Evolutionary conservation across 768 basidiomycete species (phyloP).

Genomic region (Gloeostereum incarnatum): DNA sequence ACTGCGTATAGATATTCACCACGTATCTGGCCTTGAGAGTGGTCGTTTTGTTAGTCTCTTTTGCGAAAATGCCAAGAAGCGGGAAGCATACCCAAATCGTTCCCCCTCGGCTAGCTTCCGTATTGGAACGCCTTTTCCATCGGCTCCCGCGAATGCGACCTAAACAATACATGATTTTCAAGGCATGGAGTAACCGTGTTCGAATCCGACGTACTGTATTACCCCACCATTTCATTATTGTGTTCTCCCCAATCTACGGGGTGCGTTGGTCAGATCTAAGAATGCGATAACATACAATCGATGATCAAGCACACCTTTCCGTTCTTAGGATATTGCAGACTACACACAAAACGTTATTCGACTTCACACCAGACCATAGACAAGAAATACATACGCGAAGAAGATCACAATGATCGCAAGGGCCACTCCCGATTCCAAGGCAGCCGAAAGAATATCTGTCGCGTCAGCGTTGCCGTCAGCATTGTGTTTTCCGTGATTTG

Average conservation of each 20-base stretch:
- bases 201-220: conserved; percentile 4
- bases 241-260: conserved; percentile 6
- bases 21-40: no score
- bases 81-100: no score
- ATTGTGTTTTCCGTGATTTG: no score
- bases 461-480: background rate
- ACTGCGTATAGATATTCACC: no score
- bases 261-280: background rate
- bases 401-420: conserved; percentile 44
- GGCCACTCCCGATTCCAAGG: conserved; percentile 63
- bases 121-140: no score
- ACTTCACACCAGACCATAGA: background rate
- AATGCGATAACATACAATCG: background rate
- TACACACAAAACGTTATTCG: background rate
- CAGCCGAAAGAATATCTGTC: conserved; percentile 57
- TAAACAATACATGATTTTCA: no score
- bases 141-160: no score
- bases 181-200: no score
- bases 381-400: conserved; percentile 20
- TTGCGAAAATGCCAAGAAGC: no score
- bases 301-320: conserved; percentile 1
- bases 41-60: no score
- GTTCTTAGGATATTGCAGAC: conserved; percentile 6
- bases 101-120: no score
- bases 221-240: conserved; percentile 5